These are phyloP conservation scores for Ustilago esculenta DNA, from an alignment of 1,284 basidiomycete genomes.

Conservation along the genomic window DNA sequence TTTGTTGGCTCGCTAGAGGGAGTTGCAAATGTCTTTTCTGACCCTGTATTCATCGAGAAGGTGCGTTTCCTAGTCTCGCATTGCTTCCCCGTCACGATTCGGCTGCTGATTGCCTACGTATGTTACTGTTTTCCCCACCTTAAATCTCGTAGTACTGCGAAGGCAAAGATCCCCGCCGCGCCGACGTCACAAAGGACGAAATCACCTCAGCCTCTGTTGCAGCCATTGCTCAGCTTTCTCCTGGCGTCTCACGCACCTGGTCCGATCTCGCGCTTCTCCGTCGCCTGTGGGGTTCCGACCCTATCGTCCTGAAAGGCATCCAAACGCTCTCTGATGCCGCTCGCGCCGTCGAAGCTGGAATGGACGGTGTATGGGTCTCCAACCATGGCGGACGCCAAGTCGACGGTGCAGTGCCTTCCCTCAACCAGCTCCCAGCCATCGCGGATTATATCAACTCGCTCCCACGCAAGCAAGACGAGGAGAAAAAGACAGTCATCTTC, in stretches of 20 bases:
- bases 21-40: slow-evolving; percentile 57
- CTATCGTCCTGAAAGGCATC: slow-evolving; percentile 64
- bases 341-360: slow-evolving; percentile 52
- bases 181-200: slow-evolving; percentile 53
- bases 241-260: slow-evolving; percentile 59
- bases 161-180: slow-evolving; percentile 40
- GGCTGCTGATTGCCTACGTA: background rate
- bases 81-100: no score
- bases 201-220: slow-evolving; percentile 42
- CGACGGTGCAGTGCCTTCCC: slow-evolving; percentile 55
- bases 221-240: slow-evolving; percentile 55
- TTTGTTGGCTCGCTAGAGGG: no score
- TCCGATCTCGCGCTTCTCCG: slow-evolving; percentile 52
- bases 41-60: slow-evolving; percentile 60
- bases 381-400: slow-evolving; percentile 65
- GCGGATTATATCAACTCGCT: slow-evolving; percentile 40
- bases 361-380: slow-evolving; percentile 63
- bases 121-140: background rate
- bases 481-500: slow-evolving; percentile 55
- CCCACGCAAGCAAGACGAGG: slow-evolving; percentile 23
- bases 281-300: slow-evolving; percentile 52
- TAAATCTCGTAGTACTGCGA: slow-evolving; percentile 3
- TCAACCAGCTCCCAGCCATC: slow-evolving; percentile 52
- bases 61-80: no score
- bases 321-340: slow-evolving; percentile 53